phyloP scores from a whole-genome alignment of 2,329 filamentous ascomycete genomes.

The Penicillium glabrum region DNA sequence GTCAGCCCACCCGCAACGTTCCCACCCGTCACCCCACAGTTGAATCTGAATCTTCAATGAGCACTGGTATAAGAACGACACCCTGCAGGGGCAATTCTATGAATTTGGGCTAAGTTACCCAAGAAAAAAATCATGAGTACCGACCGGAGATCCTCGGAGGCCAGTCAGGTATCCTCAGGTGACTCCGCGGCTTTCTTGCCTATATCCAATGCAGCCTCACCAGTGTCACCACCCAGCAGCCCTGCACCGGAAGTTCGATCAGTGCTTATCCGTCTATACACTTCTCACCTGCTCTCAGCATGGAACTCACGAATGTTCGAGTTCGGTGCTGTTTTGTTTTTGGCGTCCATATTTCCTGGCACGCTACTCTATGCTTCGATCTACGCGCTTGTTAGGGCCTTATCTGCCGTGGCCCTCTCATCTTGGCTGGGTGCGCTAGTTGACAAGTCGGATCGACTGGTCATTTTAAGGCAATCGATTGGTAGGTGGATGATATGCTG shows the following conservation, averaged over 20 bases:
- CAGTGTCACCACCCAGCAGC: neutral
- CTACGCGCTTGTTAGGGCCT: constrained; percentile 65
- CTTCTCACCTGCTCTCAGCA: constrained; percentile 62
- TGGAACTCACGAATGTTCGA: constrained; percentile 67
- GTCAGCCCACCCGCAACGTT: neutral
- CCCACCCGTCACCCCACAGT: neutral
- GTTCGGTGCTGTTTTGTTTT: constrained; percentile 61
- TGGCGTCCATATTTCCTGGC: constrained; percentile 55
- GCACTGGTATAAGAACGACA: neutral
- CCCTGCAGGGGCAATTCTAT: no score
- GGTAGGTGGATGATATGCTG: constrained; percentile 18
- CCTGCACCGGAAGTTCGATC: constrained; percentile 4
- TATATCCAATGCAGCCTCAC: neutral
- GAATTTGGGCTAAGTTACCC: neutral
- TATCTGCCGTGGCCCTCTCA: constrained; percentile 59
- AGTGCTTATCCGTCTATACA: constrained; percentile 46
- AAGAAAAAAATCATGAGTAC: neutral
- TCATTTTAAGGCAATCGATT: constrained; percentile 53
- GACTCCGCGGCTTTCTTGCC: neutral
- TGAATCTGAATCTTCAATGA: neutral
- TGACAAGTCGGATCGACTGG: constrained; percentile 55
- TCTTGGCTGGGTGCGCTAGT: constrained; percentile 60
- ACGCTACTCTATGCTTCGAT: constrained; percentile 66
- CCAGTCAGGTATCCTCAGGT: neutral
- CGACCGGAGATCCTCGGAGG: neutral